Base-by-base conservation (phyloP, 148 eudicot genomes). In the Diospyros kaki region DNA sequence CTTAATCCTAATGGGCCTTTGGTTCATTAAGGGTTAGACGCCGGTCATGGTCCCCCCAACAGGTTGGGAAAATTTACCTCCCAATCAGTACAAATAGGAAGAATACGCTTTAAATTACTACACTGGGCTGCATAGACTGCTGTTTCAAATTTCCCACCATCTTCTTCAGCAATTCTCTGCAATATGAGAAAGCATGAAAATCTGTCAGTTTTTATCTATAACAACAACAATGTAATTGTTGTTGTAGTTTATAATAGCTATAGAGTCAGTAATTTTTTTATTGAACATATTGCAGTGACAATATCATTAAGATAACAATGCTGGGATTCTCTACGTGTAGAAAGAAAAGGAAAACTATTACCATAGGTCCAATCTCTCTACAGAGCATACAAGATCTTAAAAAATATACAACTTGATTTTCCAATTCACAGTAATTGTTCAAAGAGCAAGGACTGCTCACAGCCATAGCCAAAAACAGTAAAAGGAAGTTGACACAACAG, bases 41-140 rank as follows among this genome's bases (percentile, higher is more conserved):
- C 28, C 28, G 28, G 28, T 28, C 28, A 28, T 28, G 28, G 28
- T 28, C 28, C 28, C 28, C 28, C 28, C 28, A 28, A 28, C 28
- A 28, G 28, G 28, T 28, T 28, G 28, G 28, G 64, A 78, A 41
- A 45, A 68, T 2, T 73, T 75, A 95, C 97, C 96, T 95, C 97
- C 98, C 98, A 95, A 75, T 95, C 96, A 42, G 84, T 86, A 79
- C 97, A 95, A 61, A 90, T 75, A 28, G 94, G 94, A 79, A 95
- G 90, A 71, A 90, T 76, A 59, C 94, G 96, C 88, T 88, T 90
- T 76, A 92, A 78, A 83, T 95, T 95, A 77, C 98, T 87, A 79
- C 94, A 92, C 69, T 90, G 92, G 71, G 88, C 83, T 73, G 96
- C 96, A 90, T 88, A 95, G 58, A 95, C 81, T 44, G 97, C 98